phyloP scores from a whole-genome alignment of 2,329 filamentous ascomycete species.

The Venturia asperata region DNA sequence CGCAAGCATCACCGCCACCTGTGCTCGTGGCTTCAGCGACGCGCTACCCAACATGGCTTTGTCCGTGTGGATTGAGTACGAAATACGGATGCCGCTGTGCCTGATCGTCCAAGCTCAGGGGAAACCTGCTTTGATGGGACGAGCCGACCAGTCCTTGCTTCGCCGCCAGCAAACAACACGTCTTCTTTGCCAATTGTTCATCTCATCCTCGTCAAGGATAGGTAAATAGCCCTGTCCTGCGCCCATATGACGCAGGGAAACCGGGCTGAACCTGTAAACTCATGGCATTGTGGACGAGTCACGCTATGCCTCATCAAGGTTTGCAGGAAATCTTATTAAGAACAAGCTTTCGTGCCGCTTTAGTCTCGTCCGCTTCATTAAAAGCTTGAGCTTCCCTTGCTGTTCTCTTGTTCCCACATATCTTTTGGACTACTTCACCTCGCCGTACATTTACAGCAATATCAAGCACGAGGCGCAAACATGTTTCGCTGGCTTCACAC shows the following conservation, averaged over 20 bases:
- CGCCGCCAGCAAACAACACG: not conserved
- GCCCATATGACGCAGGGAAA: conserved; percentile 8
- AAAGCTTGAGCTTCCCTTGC: not conserved
- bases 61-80: not conserved
- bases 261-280: not conserved
- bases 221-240: not conserved
- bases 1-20: not conserved
- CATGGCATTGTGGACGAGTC: not conserved
- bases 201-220: not conserved
- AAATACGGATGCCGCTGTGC: not conserved
- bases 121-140: not conserved
- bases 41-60: not conserved
- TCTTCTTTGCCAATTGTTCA: not conserved
- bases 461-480: not conserved
- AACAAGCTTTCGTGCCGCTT: not conserved
- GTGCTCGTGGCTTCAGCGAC: not conserved
- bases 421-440: not conserved
- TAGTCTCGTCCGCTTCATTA: not conserved
- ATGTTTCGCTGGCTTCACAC: conserved; percentile 10
- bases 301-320: not conserved
- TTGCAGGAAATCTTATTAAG: not conserved
- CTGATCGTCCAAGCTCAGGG: not conserved
- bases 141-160: not conserved
- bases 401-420: not conserved
- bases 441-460: not conserved